phyloP scores from a whole-genome alignment of 495 filamentous ascomycete genomes.

The Tuber aestivum region DNA sequence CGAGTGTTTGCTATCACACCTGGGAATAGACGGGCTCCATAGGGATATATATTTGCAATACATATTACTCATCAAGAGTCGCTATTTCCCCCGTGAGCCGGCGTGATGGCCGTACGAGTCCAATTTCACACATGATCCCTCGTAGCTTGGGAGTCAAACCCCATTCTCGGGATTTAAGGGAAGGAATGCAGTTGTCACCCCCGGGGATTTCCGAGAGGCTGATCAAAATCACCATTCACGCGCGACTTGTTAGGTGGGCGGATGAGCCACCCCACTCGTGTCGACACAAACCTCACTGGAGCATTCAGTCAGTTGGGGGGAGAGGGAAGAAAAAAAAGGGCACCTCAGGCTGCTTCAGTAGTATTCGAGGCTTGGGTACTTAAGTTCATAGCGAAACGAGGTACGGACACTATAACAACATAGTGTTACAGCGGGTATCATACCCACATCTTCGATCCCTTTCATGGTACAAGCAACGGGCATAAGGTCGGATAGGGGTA shows the following conservation, averaged over 20 bases:
- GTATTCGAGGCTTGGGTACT: not conserved
- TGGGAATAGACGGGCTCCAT: not conserved
- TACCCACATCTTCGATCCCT: not conserved
- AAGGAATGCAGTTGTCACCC: not conserved
- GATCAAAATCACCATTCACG: not conserved
- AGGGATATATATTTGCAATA: not conserved
- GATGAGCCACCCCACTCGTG: not conserved
- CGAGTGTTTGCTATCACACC: not conserved
- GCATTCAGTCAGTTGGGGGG: not conserved
- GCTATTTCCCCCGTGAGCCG: not conserved
- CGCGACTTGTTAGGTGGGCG: not conserved
- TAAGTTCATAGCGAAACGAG: too few relatives aligned
- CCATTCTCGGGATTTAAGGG: not conserved
- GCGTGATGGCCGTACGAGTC: not conserved
- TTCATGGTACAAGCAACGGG: not conserved
- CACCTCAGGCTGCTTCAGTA: not conserved
- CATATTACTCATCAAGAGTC: not conserved
- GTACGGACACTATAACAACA: not conserved
- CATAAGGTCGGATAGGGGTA: not conserved
- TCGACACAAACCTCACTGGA: not conserved
- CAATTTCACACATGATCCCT: not conserved
- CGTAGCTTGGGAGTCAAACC: not conserved
- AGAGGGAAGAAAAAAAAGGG: not conserved
- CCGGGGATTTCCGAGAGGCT: not conserved
- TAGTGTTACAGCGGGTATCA: not conserved